These are phyloP conservation scores for Amaranthus palmeri DNA, from an alignment of 148 eudicot genomes.

Conservation along the genomic window DNA sequence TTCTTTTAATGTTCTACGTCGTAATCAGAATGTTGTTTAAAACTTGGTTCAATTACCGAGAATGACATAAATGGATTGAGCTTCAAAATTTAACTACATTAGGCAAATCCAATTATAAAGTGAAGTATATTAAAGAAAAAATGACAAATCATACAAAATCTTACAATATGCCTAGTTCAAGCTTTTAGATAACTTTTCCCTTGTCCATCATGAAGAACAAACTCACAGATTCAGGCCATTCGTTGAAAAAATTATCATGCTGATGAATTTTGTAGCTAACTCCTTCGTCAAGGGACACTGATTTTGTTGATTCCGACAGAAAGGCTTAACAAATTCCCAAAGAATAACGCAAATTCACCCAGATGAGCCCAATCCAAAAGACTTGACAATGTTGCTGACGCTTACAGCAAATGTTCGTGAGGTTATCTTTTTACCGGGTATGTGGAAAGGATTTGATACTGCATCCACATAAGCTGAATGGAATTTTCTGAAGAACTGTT, in stretches of 20 bases:
- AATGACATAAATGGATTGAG: neutral
- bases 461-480: conserved; percentile 95
- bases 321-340: neutral
- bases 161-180: neutral
- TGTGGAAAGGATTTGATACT: conserved; percentile 96
- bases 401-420: conserved; percentile 78
- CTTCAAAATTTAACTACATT: neutral
- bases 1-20: neutral
- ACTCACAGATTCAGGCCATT: neutral
- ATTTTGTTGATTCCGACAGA: neutral
- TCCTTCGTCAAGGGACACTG: neutral
- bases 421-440: conserved; percentile 97
- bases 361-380: conserved; percentile 75
- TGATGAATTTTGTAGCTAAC: neutral
- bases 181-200: neutral
- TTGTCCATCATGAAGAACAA: neutral
- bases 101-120: neutral
- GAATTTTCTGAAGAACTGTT: conserved; percentile 86
- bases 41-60: neutral
- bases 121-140: neutral
- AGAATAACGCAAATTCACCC: conserved; percentile 30
- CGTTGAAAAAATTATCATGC: neutral
- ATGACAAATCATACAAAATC: neutral
- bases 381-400: conserved; percentile 76
- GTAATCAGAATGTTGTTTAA: neutral